Evolutionary conservation across 495 filamentous ascomycete species (phyloP).

Genomic region (Talaromyces borbonicus): DNA sequence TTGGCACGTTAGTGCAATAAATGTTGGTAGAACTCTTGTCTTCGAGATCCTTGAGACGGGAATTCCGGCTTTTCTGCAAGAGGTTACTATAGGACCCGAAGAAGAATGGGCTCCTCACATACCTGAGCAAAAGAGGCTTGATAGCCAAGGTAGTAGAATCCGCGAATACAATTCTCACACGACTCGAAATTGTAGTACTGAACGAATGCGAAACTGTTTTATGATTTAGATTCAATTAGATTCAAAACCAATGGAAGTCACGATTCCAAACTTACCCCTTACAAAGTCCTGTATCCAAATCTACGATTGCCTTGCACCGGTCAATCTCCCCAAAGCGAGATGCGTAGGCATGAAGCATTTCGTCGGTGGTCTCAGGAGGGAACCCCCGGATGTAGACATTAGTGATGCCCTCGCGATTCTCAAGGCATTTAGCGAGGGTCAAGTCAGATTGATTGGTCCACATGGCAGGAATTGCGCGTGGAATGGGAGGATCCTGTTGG

Average conservation of each 20-base stretch:
- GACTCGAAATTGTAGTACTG: conserved; percentile 80
- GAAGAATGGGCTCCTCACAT: conserved; percentile 10
- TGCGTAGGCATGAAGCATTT: conserved; percentile 73
- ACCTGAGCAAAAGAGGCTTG: conserved; percentile 94
- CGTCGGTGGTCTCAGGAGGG: conserved; percentile 87
- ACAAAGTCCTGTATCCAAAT: conserved; percentile 78
- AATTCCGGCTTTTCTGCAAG: conserved; percentile 83
- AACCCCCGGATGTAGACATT: conserved; percentile 98
- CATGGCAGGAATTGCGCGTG: conserved; percentile 78
- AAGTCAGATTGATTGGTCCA: conserved; percentile 63
- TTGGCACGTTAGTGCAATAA: conserved; percentile 92
- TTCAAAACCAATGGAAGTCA: too few relatives aligned
- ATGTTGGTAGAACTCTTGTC: conserved; percentile 85
- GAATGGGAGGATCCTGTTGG: conserved; percentile 68
- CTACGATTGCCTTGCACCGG: conserved; percentile 95
- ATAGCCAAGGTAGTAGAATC: conserved; percentile 87
- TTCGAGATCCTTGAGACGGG: conserved; percentile 83
- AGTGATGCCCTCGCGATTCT: conserved; percentile 77
- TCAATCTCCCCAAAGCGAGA: conserved; percentile 81
- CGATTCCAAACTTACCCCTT: conserved; percentile 84
- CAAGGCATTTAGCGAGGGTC: conserved; percentile 79
- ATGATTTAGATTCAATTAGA: background rate
- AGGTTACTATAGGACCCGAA: conserved; percentile 12
- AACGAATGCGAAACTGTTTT: conserved; percentile 81
- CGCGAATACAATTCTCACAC: conserved; percentile 90